Evolutionary conservation across 2,329 filamentous ascomycete species (phyloP).

Genomic region (Cladobotryum protrusum): DNA sequence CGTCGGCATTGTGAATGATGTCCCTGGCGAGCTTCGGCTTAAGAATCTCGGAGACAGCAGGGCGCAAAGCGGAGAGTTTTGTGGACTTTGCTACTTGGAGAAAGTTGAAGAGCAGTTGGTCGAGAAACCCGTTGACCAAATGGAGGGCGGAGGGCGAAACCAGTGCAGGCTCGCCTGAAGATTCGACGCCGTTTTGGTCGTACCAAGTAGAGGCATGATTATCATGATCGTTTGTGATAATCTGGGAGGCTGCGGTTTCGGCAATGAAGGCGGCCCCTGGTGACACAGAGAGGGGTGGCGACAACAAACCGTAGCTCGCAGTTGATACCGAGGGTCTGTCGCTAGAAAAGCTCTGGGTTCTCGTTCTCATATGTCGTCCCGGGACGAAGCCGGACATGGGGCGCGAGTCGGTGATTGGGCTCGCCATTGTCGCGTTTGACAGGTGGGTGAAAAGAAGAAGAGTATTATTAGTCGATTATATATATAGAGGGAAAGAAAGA

Average conservation of each 20-base stretch:
- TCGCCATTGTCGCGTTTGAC: slow-evolving; percentile 18
- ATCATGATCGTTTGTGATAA: slow-evolving; percentile 83
- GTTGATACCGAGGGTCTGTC: slow-evolving; percentile 54
- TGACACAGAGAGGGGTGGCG: slow-evolving; percentile 61
- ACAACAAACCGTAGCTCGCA: slow-evolving; percentile 51
- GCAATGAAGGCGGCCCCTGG: slow-evolving; percentile 86
- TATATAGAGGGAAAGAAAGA: background rate
- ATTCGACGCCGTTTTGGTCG: slow-evolving; percentile 60
- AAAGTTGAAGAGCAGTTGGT: slow-evolving; percentile 87
- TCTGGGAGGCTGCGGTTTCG: slow-evolving; percentile 78
- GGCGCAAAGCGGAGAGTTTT: slow-evolving; percentile 65
- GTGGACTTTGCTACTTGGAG: slow-evolving; percentile 76
- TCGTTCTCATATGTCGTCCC: slow-evolving; percentile 35
- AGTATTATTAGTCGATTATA: background rate
- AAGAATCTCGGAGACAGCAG: slow-evolving; percentile 78
- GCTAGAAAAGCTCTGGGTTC: slow-evolving; percentile 62
- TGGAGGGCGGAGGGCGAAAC: slow-evolving; percentile 68
- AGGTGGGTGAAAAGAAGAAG: background rate
- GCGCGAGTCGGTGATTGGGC: slow-evolving; percentile 22
- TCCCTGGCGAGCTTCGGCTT: slow-evolving; percentile 85
- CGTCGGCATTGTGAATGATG: slow-evolving; percentile 74
- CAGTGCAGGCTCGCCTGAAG: slow-evolving; percentile 60
- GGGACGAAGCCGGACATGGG: slow-evolving; percentile 29
- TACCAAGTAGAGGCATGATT: slow-evolving; percentile 64
- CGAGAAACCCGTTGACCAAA: slow-evolving; percentile 85